Evolutionary conservation across 805 yeast species (phyloP).

Genomic region (Suhomyces faveliae): DNA sequence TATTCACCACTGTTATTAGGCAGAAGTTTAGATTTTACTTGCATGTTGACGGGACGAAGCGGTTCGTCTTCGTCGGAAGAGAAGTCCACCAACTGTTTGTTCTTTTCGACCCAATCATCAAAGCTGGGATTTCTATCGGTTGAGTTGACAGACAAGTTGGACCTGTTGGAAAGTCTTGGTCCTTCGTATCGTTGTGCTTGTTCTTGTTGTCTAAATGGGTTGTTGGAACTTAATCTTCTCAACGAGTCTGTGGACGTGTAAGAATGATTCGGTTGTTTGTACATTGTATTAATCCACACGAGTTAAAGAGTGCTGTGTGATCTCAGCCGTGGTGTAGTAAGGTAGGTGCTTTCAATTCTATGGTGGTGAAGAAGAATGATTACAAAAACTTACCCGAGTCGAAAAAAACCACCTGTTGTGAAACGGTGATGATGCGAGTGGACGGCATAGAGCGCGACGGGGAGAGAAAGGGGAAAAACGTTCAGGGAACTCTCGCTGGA

Average conservation of each 20-base stretch:
- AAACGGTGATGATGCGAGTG: neutral
- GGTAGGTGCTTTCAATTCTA: neutral
- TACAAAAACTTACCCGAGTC: neutral
- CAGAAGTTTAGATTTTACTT: constrained; percentile 1
- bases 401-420: constrained; percentile 6
- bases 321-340: neutral
- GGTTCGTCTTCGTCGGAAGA: constrained; percentile 43
- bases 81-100: constrained; percentile 38
- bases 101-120: constrained; percentile 58
- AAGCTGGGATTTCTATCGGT: constrained; percentile 24
- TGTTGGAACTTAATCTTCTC: constrained; percentile 58
- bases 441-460: neutral
- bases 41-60: constrained; percentile 9
- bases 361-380: neutral
- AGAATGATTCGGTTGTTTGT: constrained; percentile 37
- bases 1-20: constrained; percentile 8
- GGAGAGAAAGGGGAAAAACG: neutral
- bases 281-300: constrained; percentile 25
- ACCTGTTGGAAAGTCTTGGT: constrained; percentile 10
- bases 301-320: neutral
- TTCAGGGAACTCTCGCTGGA: neutral
- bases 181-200: constrained; percentile 9
- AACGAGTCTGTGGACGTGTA: constrained; percentile 35
- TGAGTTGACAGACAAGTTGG: constrained; percentile 11
- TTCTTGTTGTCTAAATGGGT: constrained; percentile 57